phyloP scores from a whole-genome alignment of 148 eudicot genomes.

The Arctostaphylos glauca region DNA sequence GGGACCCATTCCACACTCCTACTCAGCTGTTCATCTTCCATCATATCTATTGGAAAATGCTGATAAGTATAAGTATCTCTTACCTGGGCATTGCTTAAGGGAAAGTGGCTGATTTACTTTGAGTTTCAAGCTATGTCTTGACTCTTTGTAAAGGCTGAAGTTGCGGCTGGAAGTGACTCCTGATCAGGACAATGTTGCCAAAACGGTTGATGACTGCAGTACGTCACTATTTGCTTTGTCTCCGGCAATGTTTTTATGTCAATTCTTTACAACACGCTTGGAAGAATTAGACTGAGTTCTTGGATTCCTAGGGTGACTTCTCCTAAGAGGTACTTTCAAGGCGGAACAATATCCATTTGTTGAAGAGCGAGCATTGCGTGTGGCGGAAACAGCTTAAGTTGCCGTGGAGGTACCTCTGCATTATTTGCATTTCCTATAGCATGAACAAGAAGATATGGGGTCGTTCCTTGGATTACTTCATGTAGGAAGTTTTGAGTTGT shows the following conservation, averaged over 20 bases:
- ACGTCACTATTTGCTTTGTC: constrained; percentile 10
- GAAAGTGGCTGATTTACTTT: constrained; percentile 33
- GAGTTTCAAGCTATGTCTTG: neutral
- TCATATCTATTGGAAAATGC: constrained; percentile 43
- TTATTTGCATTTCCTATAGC: neutral
- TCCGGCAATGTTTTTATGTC: constrained; percentile 11
- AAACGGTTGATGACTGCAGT: constrained; percentile 26
- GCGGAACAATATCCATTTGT: constrained; percentile 25
- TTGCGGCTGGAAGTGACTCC: constrained; percentile 6
- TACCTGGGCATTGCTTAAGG: constrained; percentile 47
- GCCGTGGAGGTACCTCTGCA: neutral
- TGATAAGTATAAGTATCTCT: constrained; percentile 35
- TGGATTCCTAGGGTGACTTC: constrained; percentile 27
- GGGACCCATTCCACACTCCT: constrained; percentile 49
- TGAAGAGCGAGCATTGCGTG: constrained; percentile 16
- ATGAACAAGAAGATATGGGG: neutral
- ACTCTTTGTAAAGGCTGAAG: constrained; percentile 21
- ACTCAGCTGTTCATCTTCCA: constrained; percentile 52
- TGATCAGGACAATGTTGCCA: constrained; percentile 10
- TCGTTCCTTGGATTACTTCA: constrained; percentile 10
- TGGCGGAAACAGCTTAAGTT: constrained; percentile 6
- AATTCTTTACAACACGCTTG: constrained; percentile 28
- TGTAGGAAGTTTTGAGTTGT: constrained; percentile 33
- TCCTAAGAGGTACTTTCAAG: constrained; percentile 27
- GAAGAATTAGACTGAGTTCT: constrained; percentile 23